These are phyloP conservation scores for Pleurotus sapidus DNA, from an alignment of 768 basidiomycete species.

Conservation along the genomic window DNA sequence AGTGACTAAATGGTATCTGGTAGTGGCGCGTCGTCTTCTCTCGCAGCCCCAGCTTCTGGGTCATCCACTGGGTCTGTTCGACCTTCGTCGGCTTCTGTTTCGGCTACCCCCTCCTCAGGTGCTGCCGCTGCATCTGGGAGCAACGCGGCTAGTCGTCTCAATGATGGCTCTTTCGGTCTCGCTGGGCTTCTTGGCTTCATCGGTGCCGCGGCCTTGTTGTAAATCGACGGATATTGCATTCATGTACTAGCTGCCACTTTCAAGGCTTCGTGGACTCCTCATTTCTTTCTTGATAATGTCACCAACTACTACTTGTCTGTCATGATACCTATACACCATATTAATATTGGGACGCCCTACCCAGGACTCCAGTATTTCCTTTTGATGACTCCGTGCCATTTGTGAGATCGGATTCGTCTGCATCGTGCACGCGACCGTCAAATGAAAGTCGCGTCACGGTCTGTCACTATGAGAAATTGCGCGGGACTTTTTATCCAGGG, in stretches of 20 bases:
- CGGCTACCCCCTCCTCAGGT: slow-evolving; percentile 16
- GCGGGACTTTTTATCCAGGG: slow-evolving; percentile 1
- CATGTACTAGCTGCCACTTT: neutral
- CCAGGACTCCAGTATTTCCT: no score
- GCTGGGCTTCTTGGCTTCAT: slow-evolving; percentile 50
- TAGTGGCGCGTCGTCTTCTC: slow-evolving; percentile 11
- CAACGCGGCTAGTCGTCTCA: slow-evolving; percentile 19
- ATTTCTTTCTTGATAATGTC: no score
- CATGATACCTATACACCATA: no score
- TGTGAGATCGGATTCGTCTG: no score
- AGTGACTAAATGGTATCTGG: neutral
- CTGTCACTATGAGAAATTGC: neutral
- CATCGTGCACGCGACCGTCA: neutral
- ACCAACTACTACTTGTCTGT: no score
- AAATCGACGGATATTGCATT: slow-evolving; percentile 13
- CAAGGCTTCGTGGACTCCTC: neutral
- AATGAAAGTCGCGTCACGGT: neutral
- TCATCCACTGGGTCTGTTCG: slow-evolving; percentile 9
- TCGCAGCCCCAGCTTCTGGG: slow-evolving; percentile 6
- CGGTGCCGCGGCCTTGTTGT: slow-evolving; percentile 44
- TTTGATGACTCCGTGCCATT: no score
- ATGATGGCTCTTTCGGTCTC: slow-evolving; percentile 36
- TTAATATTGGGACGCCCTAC: no score
- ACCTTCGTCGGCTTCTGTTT: slow-evolving; percentile 17
- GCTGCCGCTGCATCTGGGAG: slow-evolving; percentile 25